These are phyloP conservation scores for Phoma sp. DNA, from an alignment of 2,329 filamentous ascomycete species.

Conservation along the genomic window DNA sequence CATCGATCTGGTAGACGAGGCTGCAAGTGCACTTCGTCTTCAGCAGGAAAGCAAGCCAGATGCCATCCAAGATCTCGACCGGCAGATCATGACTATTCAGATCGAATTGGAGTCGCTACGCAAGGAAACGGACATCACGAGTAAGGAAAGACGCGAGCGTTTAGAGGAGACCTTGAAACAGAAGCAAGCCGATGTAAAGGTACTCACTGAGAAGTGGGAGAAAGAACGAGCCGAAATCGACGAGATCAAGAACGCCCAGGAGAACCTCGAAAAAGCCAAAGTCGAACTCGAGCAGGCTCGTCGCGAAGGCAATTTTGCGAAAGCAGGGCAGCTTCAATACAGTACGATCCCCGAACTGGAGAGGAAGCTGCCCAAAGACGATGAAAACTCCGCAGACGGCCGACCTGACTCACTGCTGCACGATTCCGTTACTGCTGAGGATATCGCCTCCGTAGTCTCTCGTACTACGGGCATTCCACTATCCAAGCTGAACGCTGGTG, in stretches of 20 bases:
- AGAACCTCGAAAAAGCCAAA: constrained; percentile 83
- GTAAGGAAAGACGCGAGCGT: constrained; percentile 84
- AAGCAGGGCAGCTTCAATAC: constrained; percentile 90
- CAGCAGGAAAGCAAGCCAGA: constrained; percentile 98
- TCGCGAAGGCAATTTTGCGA: constrained; percentile 83
- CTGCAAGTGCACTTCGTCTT: constrained; percentile 84
- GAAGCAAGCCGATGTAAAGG: constrained; percentile 77
- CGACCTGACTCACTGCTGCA: constrained; percentile 72
- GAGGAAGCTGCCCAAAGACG: constrained; percentile 77
- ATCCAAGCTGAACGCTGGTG: constrained; percentile 87
- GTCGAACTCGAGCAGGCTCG: constrained; percentile 88
- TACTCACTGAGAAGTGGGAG: constrained; percentile 84
- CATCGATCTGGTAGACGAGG: constrained; percentile 95
- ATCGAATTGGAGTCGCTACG: constrained; percentile 94
- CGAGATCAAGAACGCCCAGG: constrained; percentile 83
- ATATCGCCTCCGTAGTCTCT: constrained; percentile 91
- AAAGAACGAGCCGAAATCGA: constrained; percentile 87
- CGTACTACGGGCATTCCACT: constrained; percentile 92
- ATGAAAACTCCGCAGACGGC: constrained; percentile 48
- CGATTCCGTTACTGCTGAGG: constrained; percentile 92
- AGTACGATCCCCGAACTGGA: constrained; percentile 84
- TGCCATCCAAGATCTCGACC: constrained; percentile 87
- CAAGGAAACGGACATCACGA: constrained; percentile 91
- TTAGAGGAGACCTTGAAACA: constrained; percentile 77
- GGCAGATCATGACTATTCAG: constrained; percentile 95